These are phyloP conservation scores for Heterobasidion irregulare DNA, from an alignment of 1,284 basidiomycete genomes.

Conservation along the genomic window DNA sequence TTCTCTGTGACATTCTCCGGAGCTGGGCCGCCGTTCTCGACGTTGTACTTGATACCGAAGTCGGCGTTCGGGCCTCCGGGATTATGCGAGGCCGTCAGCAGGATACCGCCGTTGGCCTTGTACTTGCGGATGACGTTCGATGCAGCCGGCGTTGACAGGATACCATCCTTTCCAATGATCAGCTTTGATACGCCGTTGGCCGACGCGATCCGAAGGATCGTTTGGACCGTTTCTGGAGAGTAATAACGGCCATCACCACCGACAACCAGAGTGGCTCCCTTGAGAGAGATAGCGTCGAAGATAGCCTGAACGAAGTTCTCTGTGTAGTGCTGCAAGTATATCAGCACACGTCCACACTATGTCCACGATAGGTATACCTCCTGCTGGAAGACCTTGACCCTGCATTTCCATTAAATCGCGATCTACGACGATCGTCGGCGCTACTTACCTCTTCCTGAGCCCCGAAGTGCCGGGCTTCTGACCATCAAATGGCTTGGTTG, in stretches of 20 bases:
- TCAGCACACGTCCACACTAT: constrained; percentile 7
- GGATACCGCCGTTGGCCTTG: constrained; percentile 95
- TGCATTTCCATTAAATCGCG: constrained; percentile 21
- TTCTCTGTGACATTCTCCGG: constrained; percentile 92
- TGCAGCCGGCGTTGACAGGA: constrained; percentile 95
- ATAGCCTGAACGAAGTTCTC: constrained; percentile 98
- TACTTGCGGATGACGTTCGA: constrained; percentile 94
- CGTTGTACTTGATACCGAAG: constrained; percentile 99
- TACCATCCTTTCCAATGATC: constrained; percentile 84
- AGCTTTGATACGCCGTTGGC: constrained; percentile 87
- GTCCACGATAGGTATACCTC: constrained; percentile 40
- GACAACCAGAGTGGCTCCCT: constrained; percentile 86
- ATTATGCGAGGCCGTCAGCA: constrained; percentile 97
- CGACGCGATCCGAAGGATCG: constrained; percentile 86
- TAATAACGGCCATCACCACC: constrained; percentile 97
- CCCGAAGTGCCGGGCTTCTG: constrained; percentile 96
- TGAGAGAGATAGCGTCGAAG: constrained; percentile 81
- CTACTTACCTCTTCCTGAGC: constrained; percentile 75
- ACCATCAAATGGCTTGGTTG: constrained; percentile 76
- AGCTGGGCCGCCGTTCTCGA: constrained; percentile 93
- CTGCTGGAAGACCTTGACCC: constrained; percentile 91
- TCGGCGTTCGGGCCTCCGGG: constrained; percentile 96
- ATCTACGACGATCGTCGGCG: background rate
- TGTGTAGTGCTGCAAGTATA: constrained; percentile 76
- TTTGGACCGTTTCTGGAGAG: constrained; percentile 84